Percentiles rank a stretch among this genome's conserved stretches.
phyloP scores from a whole-genome alignment of 2,329 filamentous ascomycete genomes.

The Periglandula ipomoeae region DNA sequence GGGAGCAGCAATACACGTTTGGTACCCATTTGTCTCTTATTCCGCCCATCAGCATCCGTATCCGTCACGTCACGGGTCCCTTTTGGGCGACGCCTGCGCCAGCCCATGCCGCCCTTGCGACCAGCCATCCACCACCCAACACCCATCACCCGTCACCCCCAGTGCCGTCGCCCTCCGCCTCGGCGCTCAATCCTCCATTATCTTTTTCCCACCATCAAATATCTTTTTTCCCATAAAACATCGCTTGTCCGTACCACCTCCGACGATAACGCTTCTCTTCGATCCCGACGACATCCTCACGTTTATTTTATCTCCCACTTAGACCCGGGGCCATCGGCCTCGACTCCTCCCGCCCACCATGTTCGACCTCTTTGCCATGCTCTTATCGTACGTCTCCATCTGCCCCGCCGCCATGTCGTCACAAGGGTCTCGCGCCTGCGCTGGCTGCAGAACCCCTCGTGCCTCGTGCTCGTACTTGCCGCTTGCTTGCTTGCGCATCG shows the following conservation, averaged over 20 bases:
- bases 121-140: not conserved
- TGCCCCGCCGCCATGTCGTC: slow-evolving; percentile 14
- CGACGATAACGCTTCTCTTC: not conserved
- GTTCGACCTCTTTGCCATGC: slow-evolving; percentile 70
- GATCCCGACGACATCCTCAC: not conserved
- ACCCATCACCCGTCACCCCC: too few relatives aligned
- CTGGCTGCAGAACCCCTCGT: slow-evolving; percentile 4
- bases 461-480: slow-evolving; percentile 8
- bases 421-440: slow-evolving; percentile 1
- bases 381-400: slow-evolving; percentile 58
- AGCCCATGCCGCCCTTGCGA: not conserved
- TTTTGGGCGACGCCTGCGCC: not conserved
- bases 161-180: not conserved
- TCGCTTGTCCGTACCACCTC: not conserved
- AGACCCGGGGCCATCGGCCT: slow-evolving; percentile 12
- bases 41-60: not conserved
- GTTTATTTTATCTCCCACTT: not conserved
- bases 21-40: not conserved
- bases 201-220: not conserved
- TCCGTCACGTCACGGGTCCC: slow-evolving; percentile 4
- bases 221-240: not conserved
- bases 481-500: not conserved
- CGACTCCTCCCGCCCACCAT: slow-evolving; percentile 33
- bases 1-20: too few relatives aligned
- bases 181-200: not conserved